Percentiles rank a stretch among this genome's conserved stretches.
Evolutionary conservation across 1,284 basidiomycete genomes (phyloP).

Genomic region (Leucoagaricus sp.): DNA sequence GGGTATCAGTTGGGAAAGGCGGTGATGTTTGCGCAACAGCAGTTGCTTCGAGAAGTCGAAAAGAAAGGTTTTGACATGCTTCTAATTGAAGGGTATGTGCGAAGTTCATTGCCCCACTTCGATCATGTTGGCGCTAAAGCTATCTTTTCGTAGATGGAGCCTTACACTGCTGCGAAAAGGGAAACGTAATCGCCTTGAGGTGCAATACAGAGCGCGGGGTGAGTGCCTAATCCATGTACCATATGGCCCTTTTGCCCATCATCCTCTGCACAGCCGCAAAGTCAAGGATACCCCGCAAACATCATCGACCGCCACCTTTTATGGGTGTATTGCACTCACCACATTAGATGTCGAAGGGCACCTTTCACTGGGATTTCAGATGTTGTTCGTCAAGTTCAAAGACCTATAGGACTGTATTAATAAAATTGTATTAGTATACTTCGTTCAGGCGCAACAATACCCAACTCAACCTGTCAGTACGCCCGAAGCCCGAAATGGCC

Average conservation of each 20-base stretch:
- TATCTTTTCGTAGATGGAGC: slow-evolving; percentile 54
- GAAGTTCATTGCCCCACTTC: background rate
- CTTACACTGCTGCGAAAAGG: slow-evolving; percentile 64
- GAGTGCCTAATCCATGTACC: slow-evolving; percentile 22
- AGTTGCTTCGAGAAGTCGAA: slow-evolving; percentile 57
- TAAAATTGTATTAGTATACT: slow-evolving; percentile 13
- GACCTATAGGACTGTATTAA: slow-evolving; percentile 12
- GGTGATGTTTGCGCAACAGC: slow-evolving; percentile 62
- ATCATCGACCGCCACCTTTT: slow-evolving; percentile 58
- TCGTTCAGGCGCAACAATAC: background rate
- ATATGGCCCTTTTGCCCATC: slow-evolving; percentile 1
- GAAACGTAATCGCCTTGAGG: slow-evolving; percentile 61
- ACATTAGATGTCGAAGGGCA: slow-evolving; percentile 20
- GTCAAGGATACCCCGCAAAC: slow-evolving; percentile 40
- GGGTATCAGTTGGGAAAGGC: slow-evolving; percentile 47
- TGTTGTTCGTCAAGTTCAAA: too few species aligned
- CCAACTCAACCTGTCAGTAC: background rate
- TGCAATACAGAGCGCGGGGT: slow-evolving; percentile 68
- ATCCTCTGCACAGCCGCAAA: slow-evolving; percentile 47
- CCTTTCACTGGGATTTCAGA: background rate
- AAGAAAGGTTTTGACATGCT: slow-evolving; percentile 63
- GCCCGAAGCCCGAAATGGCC: background rate
- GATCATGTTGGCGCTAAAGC: slow-evolving; percentile 8
- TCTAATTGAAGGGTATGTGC: slow-evolving; percentile 65
- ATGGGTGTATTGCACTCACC: slow-evolving; percentile 55